A percentile compares a stretch with the other conserved stretches of the same genome.
Evolutionary conservation across 2,329 filamentous ascomycete species (phyloP).

Genomic region (Pseudocercospora fijiensis): DNA sequence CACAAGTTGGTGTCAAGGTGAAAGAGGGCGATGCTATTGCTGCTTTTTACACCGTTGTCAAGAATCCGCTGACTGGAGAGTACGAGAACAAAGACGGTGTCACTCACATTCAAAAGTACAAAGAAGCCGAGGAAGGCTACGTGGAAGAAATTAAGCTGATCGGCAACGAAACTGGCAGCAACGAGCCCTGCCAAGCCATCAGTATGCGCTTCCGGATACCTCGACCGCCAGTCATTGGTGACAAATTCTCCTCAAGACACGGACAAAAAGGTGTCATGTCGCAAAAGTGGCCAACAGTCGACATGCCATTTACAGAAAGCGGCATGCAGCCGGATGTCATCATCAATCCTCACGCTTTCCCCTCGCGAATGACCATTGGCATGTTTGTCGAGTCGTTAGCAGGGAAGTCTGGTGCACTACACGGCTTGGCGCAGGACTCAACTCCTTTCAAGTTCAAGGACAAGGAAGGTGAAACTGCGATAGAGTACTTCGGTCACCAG

Average conservation of each 20-base stretch:
- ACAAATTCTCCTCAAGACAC: slow-evolving; percentile 98
- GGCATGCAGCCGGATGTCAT: slow-evolving; percentile 97
- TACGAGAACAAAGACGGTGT: slow-evolving; percentile 82
- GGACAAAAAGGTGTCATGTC: slow-evolving; percentile 97
- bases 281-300: slow-evolving; percentile 88
- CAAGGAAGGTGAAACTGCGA: slow-evolving; percentile 85
- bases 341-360: slow-evolving; percentile 99
- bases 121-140: slow-evolving; percentile 82
- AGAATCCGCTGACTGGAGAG: slow-evolving; percentile 68
- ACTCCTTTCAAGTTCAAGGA: slow-evolving; percentile 83
- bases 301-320: slow-evolving; percentile 96
- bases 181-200: slow-evolving; percentile 77
- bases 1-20: slow-evolving; percentile 74
- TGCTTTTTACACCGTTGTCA: slow-evolving; percentile 84
- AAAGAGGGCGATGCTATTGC: slow-evolving; percentile 80
- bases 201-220: slow-evolving; percentile 93
- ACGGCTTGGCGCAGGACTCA: slow-evolving; percentile 92
- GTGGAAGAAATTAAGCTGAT: slow-evolving; percentile 92
- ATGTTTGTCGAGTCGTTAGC: slow-evolving; percentile 98
- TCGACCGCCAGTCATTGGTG: slow-evolving; percentile 86
- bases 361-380: slow-evolving; percentile 98
- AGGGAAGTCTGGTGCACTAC: slow-evolving; percentile 88
- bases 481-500: slow-evolving; percentile 94
- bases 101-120: slow-evolving; percentile 91
- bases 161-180: slow-evolving; percentile 79